Percentiles rank a stretch among this genome's conserved stretches.
phyloP scores from a whole-genome alignment of 2,329 filamentous ascomycete species.

The Calonectria pauciramosa region DNA sequence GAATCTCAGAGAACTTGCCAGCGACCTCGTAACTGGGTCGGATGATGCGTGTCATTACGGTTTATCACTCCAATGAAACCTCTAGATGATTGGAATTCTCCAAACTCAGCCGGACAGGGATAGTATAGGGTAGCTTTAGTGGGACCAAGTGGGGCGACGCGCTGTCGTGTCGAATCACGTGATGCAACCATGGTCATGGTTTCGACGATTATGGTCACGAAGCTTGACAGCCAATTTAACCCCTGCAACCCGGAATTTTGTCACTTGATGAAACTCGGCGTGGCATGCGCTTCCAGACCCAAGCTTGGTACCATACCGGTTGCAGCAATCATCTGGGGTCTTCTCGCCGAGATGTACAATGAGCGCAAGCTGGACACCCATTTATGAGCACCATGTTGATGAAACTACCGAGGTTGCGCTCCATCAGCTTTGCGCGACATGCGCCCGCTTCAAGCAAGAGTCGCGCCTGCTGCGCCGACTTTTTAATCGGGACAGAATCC shows the following conservation, averaged over 20 bases:
- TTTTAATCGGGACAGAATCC: not conserved
- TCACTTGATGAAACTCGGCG: not conserved
- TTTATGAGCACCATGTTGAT: slow-evolving; percentile 7
- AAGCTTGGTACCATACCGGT: not conserved
- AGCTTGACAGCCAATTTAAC: not conserved
- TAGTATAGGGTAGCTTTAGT: too few species aligned
- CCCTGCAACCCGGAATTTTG: not conserved
- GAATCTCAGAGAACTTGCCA: too few species aligned
- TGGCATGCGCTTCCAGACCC: not conserved
- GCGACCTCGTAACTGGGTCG: too few species aligned
- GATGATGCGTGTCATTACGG: too few species aligned
- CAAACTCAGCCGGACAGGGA: too few species aligned
- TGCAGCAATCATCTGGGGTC: not conserved
- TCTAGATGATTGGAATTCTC: too few species aligned
- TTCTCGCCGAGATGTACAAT: not conserved
- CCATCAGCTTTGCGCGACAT: slow-evolving; percentile 12
- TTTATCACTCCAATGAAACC: too few species aligned
- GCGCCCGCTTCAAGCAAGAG: not conserved
- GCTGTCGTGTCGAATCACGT: not conserved
- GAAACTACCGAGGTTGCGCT: slow-evolving; percentile 1
- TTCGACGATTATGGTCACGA: not conserved
- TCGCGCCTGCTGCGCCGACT: not conserved
- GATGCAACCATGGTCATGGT: not conserved
- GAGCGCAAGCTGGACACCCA: not conserved
- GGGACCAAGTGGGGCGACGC: not conserved